A percentile compares a stretch with the other conserved stretches of the same genome.
Evolutionary conservation across 768 basidiomycete genomes (phyloP).

Genomic region (Suillus alpinus): DNA sequence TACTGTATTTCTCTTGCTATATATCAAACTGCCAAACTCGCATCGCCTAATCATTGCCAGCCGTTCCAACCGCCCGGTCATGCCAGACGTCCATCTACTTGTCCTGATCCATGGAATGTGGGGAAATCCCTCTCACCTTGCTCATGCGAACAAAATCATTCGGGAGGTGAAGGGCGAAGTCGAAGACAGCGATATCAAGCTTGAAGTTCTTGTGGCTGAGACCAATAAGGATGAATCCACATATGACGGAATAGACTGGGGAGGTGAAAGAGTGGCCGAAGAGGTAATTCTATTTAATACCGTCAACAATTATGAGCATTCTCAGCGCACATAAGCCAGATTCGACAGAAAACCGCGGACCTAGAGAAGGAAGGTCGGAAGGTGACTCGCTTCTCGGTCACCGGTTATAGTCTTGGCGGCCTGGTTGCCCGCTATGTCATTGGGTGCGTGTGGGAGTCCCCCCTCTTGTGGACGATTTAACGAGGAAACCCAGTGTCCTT

Average conservation of each 20-base stretch:
- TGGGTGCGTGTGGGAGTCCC: constrained; percentile 43
- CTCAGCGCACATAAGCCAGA: constrained; percentile 34
- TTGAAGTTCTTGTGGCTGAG: constrained; percentile 64
- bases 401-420: constrained; percentile 82
- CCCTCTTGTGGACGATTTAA: constrained; percentile 5
- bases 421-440: constrained; percentile 77
- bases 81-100: constrained; percentile 38
- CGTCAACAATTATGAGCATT: background rate
- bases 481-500: constrained; percentile 45
- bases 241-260: constrained; percentile 85
- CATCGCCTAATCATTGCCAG: background rate
- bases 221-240: constrained; percentile 65
- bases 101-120: constrained; percentile 69
- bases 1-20: background rate
- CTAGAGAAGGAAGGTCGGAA: constrained; percentile 51
- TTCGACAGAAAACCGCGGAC: constrained; percentile 51
- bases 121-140: constrained; percentile 70
- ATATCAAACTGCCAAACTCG: background rate
- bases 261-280: constrained; percentile 73
- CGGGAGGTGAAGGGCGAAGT: constrained; percentile 41
- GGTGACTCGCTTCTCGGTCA: constrained; percentile 69
- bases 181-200: constrained; percentile 16
- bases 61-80: constrained; percentile 9
- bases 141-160: constrained; percentile 53
- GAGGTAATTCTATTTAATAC: constrained; percentile 49